Evolutionary conservation across 2,329 filamentous ascomycete genomes (phyloP).

Genomic region (Shiraia bambusicola): DNA sequence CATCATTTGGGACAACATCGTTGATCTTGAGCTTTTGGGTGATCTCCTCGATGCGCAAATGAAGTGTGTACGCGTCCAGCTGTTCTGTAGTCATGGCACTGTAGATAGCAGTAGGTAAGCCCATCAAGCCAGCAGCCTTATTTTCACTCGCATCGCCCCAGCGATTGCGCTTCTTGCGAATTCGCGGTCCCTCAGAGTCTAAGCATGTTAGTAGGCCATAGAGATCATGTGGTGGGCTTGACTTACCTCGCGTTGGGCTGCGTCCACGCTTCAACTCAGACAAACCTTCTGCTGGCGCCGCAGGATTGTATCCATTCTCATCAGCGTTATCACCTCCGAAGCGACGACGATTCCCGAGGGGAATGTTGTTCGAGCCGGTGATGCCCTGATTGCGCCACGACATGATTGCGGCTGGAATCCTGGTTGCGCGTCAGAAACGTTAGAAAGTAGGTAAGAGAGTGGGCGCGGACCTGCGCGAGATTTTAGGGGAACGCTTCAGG

Average conservation of each 20-base stretch:
- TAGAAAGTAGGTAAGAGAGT: constrained; percentile 5
- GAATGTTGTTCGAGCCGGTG: constrained; percentile 97
- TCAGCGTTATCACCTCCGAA: constrained; percentile 64
- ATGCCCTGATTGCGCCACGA: constrained; percentile 75
- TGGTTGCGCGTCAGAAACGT: constrained; percentile 16
- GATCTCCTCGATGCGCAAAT: constrained; percentile 97
- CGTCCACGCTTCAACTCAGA: constrained; percentile 78
- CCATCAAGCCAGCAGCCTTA: constrained; percentile 97
- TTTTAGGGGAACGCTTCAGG: constrained; percentile 5
- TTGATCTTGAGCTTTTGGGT: constrained; percentile 99
- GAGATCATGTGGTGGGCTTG: not conserved
- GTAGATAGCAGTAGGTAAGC: constrained; percentile 91
- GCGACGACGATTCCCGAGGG: constrained; percentile 79
- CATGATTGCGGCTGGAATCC: constrained; percentile 48
- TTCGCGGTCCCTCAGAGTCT: constrained; percentile 71
- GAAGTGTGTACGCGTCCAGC: constrained; percentile 93
- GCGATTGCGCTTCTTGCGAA: constrained; percentile 96
- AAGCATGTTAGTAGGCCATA: constrained; percentile 12
- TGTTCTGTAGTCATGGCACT: constrained; percentile 98
- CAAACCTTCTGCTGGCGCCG: constrained; percentile 48
- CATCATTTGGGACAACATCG: constrained; percentile 95
- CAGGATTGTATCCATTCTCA: constrained; percentile 50
- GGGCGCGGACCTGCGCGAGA: too few species aligned
- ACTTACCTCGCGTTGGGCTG: constrained; percentile 79
- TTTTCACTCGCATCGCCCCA: constrained; percentile 98